A percentile compares a stretch with the other conserved stretches of the same genome.
These are phyloP conservation scores for Elasticomyces elasticus DNA, from an alignment of 495 filamentous ascomycete species.

Conservation along the genomic window DNA sequence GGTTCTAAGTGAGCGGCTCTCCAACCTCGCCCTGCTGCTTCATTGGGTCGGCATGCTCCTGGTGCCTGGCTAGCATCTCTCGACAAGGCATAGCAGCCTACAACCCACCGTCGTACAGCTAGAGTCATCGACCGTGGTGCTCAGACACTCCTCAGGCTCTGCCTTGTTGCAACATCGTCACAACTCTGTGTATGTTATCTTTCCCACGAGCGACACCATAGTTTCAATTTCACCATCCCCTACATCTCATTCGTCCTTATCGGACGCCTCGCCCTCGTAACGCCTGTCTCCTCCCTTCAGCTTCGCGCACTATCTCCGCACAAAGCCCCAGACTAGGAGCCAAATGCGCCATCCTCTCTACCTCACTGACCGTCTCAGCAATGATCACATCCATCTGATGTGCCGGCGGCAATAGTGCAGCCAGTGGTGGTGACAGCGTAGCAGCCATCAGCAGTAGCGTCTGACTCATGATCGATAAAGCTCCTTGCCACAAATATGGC, in stretches of 20 bases:
- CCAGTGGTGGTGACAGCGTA: constrained; percentile 67
- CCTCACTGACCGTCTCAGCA: constrained; percentile 60
- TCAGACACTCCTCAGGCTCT: too few species aligned
- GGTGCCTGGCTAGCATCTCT: background rate
- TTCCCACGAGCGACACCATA: too few species aligned
- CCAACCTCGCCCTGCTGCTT: background rate
- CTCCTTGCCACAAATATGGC: constrained; percentile 80
- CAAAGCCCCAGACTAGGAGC: constrained; percentile 63
- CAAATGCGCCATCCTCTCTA: constrained; percentile 60
- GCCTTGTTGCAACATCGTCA: too few species aligned
- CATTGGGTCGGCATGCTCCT: background rate
- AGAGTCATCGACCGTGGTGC: too few species aligned
- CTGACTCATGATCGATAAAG: constrained; percentile 64
- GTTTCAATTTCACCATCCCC: too few species aligned
- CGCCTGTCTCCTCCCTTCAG: constrained; percentile 54
- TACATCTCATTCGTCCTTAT: background rate
- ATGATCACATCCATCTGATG: constrained; percentile 61
- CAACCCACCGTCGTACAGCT: background rate
- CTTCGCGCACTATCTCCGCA: constrained; percentile 69
- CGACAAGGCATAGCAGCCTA: background rate
- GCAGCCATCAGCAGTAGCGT: constrained; percentile 73
- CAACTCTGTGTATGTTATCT: too few species aligned
- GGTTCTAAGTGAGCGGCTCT: background rate
- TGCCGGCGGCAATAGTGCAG: constrained; percentile 53
- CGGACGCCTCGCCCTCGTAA: constrained; percentile 19